phyloP scores from a whole-genome alignment of 495 filamentous ascomycete species.

The Penicillium samsonianum region DNA sequence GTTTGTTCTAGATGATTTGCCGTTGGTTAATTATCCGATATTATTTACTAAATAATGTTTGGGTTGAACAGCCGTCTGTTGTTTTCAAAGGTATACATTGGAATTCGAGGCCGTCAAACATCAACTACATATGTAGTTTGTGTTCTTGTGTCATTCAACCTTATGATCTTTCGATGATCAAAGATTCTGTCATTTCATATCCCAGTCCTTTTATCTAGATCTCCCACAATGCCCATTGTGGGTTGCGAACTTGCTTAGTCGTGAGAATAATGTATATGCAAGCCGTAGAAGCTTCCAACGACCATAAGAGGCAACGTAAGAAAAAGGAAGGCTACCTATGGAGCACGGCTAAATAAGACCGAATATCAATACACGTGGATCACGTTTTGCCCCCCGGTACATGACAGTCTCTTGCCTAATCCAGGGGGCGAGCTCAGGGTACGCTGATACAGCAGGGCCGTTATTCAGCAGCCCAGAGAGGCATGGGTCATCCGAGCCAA shows the following conservation, averaged over 20 bases:
- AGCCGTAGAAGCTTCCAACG: constrained; percentile 11
- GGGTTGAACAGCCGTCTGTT: background rate
- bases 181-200: background rate
- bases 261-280: constrained; percentile 10
- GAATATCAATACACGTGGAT: constrained; percentile 28
- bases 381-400: constrained; percentile 16
- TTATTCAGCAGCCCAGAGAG: constrained; percentile 16
- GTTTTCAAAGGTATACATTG: background rate
- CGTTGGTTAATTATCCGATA: constrained; percentile 3
- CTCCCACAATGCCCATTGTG: constrained; percentile 11
- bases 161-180: background rate
- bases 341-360: constrained; percentile 13
- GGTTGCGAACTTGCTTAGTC: constrained; percentile 1
- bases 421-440: constrained; percentile 12
- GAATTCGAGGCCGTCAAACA: constrained; percentile 1
- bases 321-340: constrained; percentile 3
- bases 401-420: constrained; percentile 21
- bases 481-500: constrained; percentile 19
- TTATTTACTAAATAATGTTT: background rate
- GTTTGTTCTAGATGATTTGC: constrained; percentile 11
- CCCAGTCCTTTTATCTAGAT: background rate
- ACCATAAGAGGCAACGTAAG: constrained; percentile 5
- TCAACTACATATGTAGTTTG: background rate
- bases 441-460: constrained; percentile 21
- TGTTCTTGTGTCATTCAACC: background rate